Evolutionary conservation across 768 basidiomycete genomes (phyloP), one percentile per base, ranked within the genome.

Genomic region (Calocera cornea): DNA sequence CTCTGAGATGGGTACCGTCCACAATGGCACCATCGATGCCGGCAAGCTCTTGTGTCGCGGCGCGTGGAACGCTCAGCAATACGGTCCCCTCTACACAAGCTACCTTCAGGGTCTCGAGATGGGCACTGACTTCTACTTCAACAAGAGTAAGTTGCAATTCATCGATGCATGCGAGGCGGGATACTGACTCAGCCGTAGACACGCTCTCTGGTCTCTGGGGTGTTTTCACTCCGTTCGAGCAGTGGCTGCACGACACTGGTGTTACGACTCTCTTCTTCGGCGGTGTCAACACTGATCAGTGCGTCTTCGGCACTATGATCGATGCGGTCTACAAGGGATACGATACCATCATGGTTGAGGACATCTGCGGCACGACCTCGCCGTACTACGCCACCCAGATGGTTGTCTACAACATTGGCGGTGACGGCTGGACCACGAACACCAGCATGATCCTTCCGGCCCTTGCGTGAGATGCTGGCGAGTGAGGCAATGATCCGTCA

Each of bases 301-400:
- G 54, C 54, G 54, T 60, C 14, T 60, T 60, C 54, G 54, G 54
- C 19, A 60, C 54, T 10, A 60, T 60, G 54, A 60, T 60, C 54
- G 54, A 60, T 33, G 22, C 54, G 22, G 54, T 60, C 14, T 60
- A 29, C 31, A 44, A 66, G 41, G 54, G 54, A 5, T 60, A 60
- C 54, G 54, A 60, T 24, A 60, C 54, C 14, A 60, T 60, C 54
- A 60, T 60, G 54, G 54, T 60, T 5, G 27, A 60, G 31, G 54
- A 60, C 31, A 80, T 79, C 65, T 83, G 81, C n/a, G 87, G 83
- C n/a, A 87, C 87, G 2, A 84, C 84, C 1, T 84, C 84, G 10
- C 85, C 86, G 1, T 72, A 76, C 7, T 84, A 84, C 34, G 85
- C 80, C 2, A 77, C 82, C 64, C 82, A 83, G 69, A 87, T 82